Percentiles rank a stretch among this genome's conserved stretches.
Evolutionary conservation across 2,329 filamentous ascomycete genomes (phyloP).

Genomic region (Fusarium papillatum): DNA sequence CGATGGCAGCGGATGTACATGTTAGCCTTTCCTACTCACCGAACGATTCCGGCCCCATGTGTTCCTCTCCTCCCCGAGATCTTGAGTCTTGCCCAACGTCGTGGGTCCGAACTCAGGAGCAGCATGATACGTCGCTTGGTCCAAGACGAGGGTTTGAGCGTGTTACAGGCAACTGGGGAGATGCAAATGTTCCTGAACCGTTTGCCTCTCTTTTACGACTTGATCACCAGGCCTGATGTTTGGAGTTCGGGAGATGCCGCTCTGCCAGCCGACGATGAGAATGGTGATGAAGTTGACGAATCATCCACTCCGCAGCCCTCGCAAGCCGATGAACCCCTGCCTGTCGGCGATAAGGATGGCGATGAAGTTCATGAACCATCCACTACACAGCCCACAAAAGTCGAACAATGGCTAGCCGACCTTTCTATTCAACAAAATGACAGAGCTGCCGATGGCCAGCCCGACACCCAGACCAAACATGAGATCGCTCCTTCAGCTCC

Average conservation of each 20-base stretch:
- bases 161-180: neutral
- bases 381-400: neutral
- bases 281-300: neutral
- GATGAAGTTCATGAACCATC: neutral
- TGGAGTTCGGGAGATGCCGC: neutral
- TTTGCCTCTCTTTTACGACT: neutral
- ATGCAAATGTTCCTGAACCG: neutral
- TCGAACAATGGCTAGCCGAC: neutral
- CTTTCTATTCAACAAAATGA: neutral
- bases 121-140: neutral
- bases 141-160: neutral
- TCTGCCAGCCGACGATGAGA: neutral
- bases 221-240: neutral
- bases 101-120: neutral
- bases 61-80: neutral
- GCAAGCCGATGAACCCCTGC: no score
- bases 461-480: neutral
- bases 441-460: neutral
- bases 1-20: neutral
- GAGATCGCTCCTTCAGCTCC: neutral
- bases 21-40: neutral
- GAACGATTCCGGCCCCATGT: neutral
- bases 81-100: neutral
- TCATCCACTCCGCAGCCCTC: neutral
- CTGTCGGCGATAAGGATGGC: neutral